phyloP scores from a whole-genome alignment of 805 yeast species.

The Kodamaea hsintzibuensis region DNA sequence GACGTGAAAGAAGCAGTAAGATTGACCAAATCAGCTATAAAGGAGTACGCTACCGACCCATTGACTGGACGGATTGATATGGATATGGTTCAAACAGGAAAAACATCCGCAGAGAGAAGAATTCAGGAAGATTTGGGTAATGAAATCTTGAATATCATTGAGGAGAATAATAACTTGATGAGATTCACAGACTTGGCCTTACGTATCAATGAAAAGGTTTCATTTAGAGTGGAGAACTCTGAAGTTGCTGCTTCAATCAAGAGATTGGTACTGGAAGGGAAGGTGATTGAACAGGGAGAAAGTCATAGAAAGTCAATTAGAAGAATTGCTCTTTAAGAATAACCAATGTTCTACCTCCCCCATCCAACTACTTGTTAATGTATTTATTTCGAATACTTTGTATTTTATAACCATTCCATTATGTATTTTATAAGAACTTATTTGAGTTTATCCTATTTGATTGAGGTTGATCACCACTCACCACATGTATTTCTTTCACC shows the following conservation, averaged over 20 bases:
- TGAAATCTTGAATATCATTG: slow-evolving; percentile 56
- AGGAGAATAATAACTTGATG: slow-evolving; percentile 48
- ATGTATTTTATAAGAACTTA: slow-evolving; percentile 12
- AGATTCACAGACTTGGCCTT: slow-evolving; percentile 59
- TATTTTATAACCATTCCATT: not conserved
- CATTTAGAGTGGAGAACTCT: slow-evolving; percentile 63
- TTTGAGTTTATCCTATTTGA: slow-evolving; percentile 8
- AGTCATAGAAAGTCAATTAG: slow-evolving; percentile 64
- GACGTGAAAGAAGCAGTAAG: slow-evolving; percentile 96
- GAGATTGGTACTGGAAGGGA: slow-evolving; percentile 70
- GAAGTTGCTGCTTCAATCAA: slow-evolving; percentile 71
- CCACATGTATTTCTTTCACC: not conserved
- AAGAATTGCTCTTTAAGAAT: slow-evolving; percentile 18
- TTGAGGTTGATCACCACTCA: not conserved
- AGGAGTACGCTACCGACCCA: slow-evolving; percentile 98
- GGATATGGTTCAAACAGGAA: slow-evolving; percentile 97
- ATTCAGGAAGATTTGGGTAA: slow-evolving; percentile 70
- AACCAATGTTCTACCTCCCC: no score
- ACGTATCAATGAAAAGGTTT: slow-evolving; percentile 64
- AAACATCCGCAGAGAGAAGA: slow-evolving; percentile 81
- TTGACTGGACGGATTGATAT: slow-evolving; percentile 94
- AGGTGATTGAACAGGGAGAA: slow-evolving; percentile 66
- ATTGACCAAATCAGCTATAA: slow-evolving; percentile 87
- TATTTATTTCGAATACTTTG: not conserved
- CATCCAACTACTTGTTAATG: no score